Evolutionary conservation across 768 basidiomycete species (phyloP).

Genomic region (Lactarius evosmus): DNA sequence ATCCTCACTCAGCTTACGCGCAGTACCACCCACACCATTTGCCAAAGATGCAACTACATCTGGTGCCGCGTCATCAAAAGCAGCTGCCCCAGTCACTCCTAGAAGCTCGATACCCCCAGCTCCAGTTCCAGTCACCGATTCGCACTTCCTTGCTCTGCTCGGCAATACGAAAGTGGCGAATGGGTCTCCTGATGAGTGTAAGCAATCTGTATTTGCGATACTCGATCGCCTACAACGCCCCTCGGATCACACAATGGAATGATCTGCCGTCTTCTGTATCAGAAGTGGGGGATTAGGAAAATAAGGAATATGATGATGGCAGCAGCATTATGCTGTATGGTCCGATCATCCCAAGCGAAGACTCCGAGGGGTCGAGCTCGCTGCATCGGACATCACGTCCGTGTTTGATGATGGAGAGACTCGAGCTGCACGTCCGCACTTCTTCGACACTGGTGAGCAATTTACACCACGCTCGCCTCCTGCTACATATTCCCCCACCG

Average conservation of each 20-base stretch:
- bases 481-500: constrained; percentile 1
- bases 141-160: constrained; percentile 48
- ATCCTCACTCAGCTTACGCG: constrained; percentile 45
- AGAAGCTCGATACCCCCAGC: constrained; percentile 33
- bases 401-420: constrained; percentile 41
- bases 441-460: constrained; percentile 13
- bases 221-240: constrained; percentile 47
- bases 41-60: constrained; percentile 25
- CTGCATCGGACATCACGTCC: constrained; percentile 57
- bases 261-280: not conserved
- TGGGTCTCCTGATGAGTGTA: constrained; percentile 42
- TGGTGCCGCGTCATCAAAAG: constrained; percentile 19
- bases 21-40: constrained; percentile 29
- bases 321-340: constrained; percentile 70
- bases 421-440: constrained; percentile 28
- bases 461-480: constrained; percentile 19
- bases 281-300: constrained; percentile 6
- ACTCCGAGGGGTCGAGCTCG: constrained; percentile 67
- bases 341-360: constrained; percentile 59
- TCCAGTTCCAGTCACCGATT: constrained; percentile 42
- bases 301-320: constrained; percentile 44
- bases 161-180: constrained; percentile 66
- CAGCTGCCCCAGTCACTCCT: constrained; percentile 20
- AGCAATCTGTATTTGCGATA: constrained; percentile 57
- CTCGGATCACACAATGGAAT: constrained; percentile 9